phyloP scores from a whole-genome alignment of 2,329 filamentous ascomycete genomes.

The Pseudogymnoascus sp. region DNA sequence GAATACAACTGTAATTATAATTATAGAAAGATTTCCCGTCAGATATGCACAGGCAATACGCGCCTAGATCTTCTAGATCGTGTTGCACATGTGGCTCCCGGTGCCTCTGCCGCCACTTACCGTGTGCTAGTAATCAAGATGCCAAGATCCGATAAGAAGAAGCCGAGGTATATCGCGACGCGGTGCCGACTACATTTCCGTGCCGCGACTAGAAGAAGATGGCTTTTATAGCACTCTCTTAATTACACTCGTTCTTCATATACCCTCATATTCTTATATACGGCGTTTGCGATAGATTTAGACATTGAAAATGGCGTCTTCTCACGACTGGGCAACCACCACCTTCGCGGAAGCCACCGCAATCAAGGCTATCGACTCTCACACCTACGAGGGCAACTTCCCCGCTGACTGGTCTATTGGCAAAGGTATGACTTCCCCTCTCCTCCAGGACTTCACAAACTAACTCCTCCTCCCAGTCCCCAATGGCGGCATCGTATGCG shows the following conservation, averaged over 20 bases:
- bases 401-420: slow-evolving; percentile 57
- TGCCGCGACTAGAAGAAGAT: background rate
- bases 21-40: slow-evolving; percentile 1
- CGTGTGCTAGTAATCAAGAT: background rate
- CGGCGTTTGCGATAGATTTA: background rate
- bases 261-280: background rate
- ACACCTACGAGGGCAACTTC: slow-evolving; percentile 51
- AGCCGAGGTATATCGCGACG: background rate
- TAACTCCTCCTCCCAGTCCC: slow-evolving; percentile 43
- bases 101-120: background rate
- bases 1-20: background rate
- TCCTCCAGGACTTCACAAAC: background rate
- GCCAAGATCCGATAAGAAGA: slow-evolving; percentile 5
- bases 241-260: background rate
- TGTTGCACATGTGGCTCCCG: background rate
- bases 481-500: slow-evolving; percentile 62
- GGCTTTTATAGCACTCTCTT: background rate
- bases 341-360: slow-evolving; percentile 41
- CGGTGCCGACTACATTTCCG: background rate
- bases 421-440: slow-evolving; percentile 38
- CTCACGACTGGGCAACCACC: slow-evolving; percentile 2
- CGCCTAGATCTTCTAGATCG: background rate
- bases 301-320: background rate
- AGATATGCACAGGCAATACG: background rate
- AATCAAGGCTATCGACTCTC: slow-evolving; percentile 41